phyloP scores from a whole-genome alignment of 176 grass and related monocot genomes.

The Chrysopogon serrulatus region DNA sequence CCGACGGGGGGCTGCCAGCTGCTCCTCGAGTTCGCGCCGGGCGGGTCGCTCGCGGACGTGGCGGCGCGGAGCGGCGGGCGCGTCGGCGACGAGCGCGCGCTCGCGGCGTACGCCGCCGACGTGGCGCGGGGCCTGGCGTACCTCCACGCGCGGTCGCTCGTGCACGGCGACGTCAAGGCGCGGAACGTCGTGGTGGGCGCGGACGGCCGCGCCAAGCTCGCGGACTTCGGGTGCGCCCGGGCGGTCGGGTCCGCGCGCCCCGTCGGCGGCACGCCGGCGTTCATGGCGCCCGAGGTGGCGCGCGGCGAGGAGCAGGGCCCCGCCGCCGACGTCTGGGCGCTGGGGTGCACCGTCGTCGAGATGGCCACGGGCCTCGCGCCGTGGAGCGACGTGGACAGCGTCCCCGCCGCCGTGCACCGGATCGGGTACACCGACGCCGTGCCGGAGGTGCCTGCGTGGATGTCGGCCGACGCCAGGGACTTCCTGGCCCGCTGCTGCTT shows the following conservation, averaged over 20 bases:
- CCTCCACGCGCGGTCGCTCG: conserved; percentile 48
- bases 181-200: conserved; percentile 63
- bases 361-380: conserved; percentile 58
- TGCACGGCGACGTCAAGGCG: conserved; percentile 66
- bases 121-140: conserved; percentile 52
- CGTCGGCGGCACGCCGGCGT: conserved; percentile 65
- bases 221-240: conserved; percentile 69
- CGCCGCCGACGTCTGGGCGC: conserved; percentile 68
- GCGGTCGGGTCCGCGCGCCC: background rate
- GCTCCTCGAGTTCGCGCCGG: conserved; percentile 64
- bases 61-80: conserved; percentile 20
- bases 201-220: conserved; percentile 56
- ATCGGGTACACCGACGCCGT: conserved; percentile 61
- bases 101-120: conserved; percentile 33
- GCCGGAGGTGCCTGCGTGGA: conserved; percentile 45
- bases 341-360: conserved; percentile 68
- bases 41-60: conserved; percentile 56
- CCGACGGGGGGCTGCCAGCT: conserved; percentile 26
- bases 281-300: conserved; percentile 87
- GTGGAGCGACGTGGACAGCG: conserved; percentile 31
- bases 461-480: conserved; percentile 49
- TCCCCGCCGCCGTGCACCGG: conserved; percentile 47
- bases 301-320: conserved; percentile 66
- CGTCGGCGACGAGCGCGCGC: conserved; percentile 38
- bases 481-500: conserved; percentile 70